Conservation (phyloP, 2,329 filamentous ascomycete species). For the Harringtonia aguacate region DNA sequence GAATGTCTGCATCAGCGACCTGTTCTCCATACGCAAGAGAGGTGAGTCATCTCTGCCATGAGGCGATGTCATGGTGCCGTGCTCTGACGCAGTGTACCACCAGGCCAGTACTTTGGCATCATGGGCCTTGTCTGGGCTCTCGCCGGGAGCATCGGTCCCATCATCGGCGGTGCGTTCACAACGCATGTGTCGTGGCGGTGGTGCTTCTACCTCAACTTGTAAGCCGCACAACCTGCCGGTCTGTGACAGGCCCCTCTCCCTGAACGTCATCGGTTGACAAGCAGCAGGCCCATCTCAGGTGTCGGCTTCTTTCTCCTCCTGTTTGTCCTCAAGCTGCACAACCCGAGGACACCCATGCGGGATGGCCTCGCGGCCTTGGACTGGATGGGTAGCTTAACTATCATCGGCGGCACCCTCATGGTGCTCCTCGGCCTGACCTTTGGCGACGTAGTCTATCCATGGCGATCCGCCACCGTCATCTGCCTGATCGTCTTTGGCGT, state of each 20-base stretch:
- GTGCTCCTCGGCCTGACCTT: slow-evolving; percentile 78
- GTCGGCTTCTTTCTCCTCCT: slow-evolving; percentile 38
- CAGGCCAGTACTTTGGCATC: slow-evolving; percentile 47
- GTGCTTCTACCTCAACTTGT: slow-evolving; percentile 56
- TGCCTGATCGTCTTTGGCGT: slow-evolving; percentile 68
- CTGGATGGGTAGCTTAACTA: slow-evolving; percentile 43
- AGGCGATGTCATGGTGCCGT: not conserved
- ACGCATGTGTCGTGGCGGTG: slow-evolving; percentile 49
- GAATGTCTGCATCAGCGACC: slow-evolving; percentile 41
- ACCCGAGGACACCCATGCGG: slow-evolving; percentile 51
- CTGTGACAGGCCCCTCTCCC: no score
- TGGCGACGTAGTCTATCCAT: slow-evolving; percentile 65
- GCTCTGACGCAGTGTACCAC: no score
- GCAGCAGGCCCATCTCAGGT: slow-evolving; percentile 20
- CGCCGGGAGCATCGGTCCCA: slow-evolving; percentile 53
- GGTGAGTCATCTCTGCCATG: slow-evolving; percentile 7
- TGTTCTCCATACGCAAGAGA: slow-evolving; percentile 35
- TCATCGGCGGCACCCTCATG: slow-evolving; percentile 75
- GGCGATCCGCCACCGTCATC: slow-evolving; percentile 64
- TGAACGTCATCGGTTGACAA: no score
- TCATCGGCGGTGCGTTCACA: slow-evolving; percentile 52
- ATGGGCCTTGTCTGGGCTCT: slow-evolving; percentile 58
- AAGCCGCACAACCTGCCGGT: no score
- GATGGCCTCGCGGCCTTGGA: slow-evolving; percentile 54
- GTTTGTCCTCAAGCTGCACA: slow-evolving; percentile 58